Evolutionary conservation across 2,329 filamentous ascomycete genomes (phyloP), one percentile per base, ranked within the genome.

Genomic region (Fusarium sp.): DNA sequence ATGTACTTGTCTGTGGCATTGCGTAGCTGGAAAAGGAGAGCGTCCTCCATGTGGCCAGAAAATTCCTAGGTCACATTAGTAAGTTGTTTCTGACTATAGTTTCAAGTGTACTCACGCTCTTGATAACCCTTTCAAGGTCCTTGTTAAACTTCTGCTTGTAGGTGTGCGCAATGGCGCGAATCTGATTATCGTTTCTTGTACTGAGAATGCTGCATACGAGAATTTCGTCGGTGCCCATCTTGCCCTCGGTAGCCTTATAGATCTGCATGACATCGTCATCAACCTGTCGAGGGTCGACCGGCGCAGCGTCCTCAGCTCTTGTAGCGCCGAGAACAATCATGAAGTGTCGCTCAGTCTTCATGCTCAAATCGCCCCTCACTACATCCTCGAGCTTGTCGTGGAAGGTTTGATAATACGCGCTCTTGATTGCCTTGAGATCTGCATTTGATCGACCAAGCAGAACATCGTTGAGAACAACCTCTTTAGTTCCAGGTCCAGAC

Each of bases 31-130:
- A 90, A 91, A 31, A 96, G 83, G 2, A 98, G 87, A 0, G 94
- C 94, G 21, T 93, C 89, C 80, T 95, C 87, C 94, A 98, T 98
- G 79, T 98, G 95, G 2, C 95, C 95, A 0, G 91, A 93, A 82
- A 98, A 98, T 77, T 96, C 91, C 83, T 91, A 67, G 14, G 65
- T 8, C 29, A 29, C 23, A 35, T 65, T 48, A 61, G 60, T 51
- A 9, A 55, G 9, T 31, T 16, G 27, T 35, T 38, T 16, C 14
- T 25, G 33, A 23, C 18, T 19, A 25, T 11, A 37, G 54, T 15
- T 12, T 3, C 6, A 23, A 23, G 25, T 23, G 11, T 25, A 79
- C 84, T 82, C 80, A 90, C 89, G 76, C 89, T 92, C 70, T 90
- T 89, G 75, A 98, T 90, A 55, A 94, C 91, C 38, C 89, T 88